Conservation (phyloP, 2,329 filamentous ascomycete genomes). For the Dactylellina parvicollis region DNA sequence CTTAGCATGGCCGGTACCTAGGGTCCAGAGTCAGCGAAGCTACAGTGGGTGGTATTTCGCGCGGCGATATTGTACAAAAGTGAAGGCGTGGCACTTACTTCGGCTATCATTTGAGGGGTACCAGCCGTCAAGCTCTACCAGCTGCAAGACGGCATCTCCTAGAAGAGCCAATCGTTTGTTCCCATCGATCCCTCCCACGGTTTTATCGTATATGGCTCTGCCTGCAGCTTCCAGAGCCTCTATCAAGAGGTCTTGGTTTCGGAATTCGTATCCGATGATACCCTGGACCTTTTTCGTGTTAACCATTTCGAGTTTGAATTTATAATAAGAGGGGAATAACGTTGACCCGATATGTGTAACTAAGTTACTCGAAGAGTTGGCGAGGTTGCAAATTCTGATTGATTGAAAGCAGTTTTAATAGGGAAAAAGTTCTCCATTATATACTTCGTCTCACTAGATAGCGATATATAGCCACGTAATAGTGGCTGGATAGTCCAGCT, state of each 20-base stretch:
- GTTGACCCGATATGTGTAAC: too few relatives aligned
- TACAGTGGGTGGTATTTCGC: not conserved
- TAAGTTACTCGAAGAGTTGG: too few relatives aligned
- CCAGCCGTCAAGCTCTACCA: constrained; percentile 36
- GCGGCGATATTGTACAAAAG: not conserved
- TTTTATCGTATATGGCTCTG: not conserved
- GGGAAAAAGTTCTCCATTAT: too few relatives aligned
- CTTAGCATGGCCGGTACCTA: constrained; percentile 1
- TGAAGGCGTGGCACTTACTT: constrained; percentile 9
- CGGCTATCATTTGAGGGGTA: constrained; percentile 22
- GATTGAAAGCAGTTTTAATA: too few relatives aligned
- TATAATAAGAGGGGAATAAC: too few relatives aligned
- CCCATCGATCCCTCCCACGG: constrained; percentile 12
- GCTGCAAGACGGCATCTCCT: constrained; percentile 15
- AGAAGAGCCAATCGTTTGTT: constrained; percentile 32
- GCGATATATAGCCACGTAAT: too few relatives aligned
- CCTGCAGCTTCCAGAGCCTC: constrained; percentile 26
- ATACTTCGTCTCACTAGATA: too few relatives aligned
- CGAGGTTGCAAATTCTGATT: too few relatives aligned
- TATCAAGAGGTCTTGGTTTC: not conserved
- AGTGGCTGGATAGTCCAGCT: too few relatives aligned
- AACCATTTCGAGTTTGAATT: too few relatives aligned
- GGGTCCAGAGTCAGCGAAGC: too few relatives aligned
- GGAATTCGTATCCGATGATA: constrained; percentile 29
- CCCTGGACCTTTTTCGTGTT: constrained; percentile 19